A percentile compares a stretch with the other conserved stretches of the same genome.
Conservation (phyloP, 352 stramenopile genomes). For the Phytophthora niederhauseri region DNA sequence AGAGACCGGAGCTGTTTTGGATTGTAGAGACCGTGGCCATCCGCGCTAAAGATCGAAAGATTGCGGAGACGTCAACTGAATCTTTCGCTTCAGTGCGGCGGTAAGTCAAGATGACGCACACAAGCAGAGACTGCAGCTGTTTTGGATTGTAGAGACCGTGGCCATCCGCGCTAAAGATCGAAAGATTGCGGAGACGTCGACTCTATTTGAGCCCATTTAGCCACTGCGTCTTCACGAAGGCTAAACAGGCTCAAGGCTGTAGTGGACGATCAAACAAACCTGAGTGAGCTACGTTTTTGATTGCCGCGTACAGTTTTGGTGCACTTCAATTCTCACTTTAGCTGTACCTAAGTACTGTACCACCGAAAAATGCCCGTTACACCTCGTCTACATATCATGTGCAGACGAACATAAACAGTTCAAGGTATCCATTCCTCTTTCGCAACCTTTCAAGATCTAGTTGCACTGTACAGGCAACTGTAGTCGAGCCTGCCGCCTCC, state of each 20-base stretch:
- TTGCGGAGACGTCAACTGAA: not conserved
- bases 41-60: not conserved
- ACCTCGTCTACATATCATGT: conserved; percentile 25
- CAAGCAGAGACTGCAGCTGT: not conserved
- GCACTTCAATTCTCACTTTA: too few species aligned
- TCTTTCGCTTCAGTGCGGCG: not conserved
- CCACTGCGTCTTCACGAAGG: too few species aligned
- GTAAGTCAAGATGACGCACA: conserved; percentile 4
- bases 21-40: not conserved
- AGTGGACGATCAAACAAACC: too few species aligned
- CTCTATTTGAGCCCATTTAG: too few species aligned
- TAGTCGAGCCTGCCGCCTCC: too few species aligned
- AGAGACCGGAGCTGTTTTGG: conserved; percentile 1
- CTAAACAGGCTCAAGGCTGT: too few species aligned
- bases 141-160: not conserved
- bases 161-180: not conserved
- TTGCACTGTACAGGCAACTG: too few species aligned
- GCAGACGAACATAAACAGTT: conserved; percentile 23
- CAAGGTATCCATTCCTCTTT: conserved; percentile 1
- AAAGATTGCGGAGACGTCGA: not conserved
- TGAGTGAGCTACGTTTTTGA: too few species aligned
- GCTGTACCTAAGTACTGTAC: not conserved
- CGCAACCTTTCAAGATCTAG: conserved; percentile 18
- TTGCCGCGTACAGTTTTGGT: too few species aligned
- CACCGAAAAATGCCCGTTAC: conserved; percentile 21